Conservation (phyloP, 495 filamentous ascomycete genomes). For the Trichoderma orchidacearum region DNA sequence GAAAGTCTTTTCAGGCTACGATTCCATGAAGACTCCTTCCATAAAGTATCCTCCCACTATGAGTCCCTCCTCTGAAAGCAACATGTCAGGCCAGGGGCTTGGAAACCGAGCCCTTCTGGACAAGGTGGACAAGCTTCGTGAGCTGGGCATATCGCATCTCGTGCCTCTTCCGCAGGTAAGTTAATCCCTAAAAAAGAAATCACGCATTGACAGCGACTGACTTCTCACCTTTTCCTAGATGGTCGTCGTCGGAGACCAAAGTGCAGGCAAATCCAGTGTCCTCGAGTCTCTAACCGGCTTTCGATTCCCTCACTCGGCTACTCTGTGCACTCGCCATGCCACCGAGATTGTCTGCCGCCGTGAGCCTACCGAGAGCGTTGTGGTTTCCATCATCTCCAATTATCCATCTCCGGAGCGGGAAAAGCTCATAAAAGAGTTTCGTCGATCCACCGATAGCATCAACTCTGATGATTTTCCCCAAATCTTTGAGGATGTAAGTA, state of each 20-base stretch:
- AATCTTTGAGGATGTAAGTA: conserved; percentile 1
- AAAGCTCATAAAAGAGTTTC: conserved; percentile 19
- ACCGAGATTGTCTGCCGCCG: conserved; percentile 41
- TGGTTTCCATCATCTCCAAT: conserved; percentile 19
- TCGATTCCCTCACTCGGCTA: conserved; percentile 35
- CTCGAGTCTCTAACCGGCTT: conserved; percentile 49
- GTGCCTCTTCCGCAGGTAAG: conserved; percentile 16
- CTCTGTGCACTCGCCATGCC: conserved; percentile 37
- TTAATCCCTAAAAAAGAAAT: conserved; percentile 13
- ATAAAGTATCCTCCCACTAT: not conserved
- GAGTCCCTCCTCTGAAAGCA: no score
- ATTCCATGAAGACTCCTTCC: no score
- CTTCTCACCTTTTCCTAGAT: conserved; percentile 43
- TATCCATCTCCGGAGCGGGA: conserved; percentile 21
- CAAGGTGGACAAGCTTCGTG: conserved; percentile 18
- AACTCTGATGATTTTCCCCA: conserved; percentile 26
- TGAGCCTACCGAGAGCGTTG: conserved; percentile 8
- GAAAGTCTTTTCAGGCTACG: no score
- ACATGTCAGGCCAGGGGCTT: not conserved
- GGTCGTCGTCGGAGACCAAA: conserved; percentile 50
- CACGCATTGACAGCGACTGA: conserved; percentile 19
- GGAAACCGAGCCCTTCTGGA: conserved; percentile 3
- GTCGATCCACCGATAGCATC: conserved; percentile 29
- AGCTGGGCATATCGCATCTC: conserved; percentile 12
- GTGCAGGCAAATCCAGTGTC: conserved; percentile 47